Evolutionary conservation across 805 yeast species (phyloP), one percentile per base, ranked within the genome.

Genomic region (Sugiyamaella qingdaonensis): DNA sequence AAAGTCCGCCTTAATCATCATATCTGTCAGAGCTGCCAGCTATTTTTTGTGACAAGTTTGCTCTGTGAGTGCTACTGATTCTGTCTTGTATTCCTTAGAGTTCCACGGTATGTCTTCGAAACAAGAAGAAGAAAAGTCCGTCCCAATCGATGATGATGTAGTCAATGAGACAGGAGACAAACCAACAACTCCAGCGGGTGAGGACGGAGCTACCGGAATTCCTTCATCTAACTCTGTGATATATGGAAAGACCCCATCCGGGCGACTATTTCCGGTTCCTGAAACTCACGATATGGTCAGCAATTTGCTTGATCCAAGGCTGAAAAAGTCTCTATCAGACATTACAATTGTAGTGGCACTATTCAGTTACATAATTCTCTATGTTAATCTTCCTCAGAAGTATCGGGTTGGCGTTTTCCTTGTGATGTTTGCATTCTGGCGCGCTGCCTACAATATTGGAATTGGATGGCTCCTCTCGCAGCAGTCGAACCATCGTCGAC

Each of bases 241-340:
- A 19, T 51, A 36, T 19, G 71, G 71, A 5, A 57, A 58, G 18
- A 62, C 68, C 32, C 68, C 71, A 18, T 65, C 64, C 31, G 71
- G 71, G 10, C 58, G 61, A 29, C 57, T 62, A 14, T 71, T 71
- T 49, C 57, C 49, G 10, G 75, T 71, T 4, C 86, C 87, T 1
- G 77, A 78, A 59, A 88, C 95, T 31, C 85, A 84, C 62, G 95
- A 88, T 64, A 87, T 88, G 94, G 85, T 88, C 33, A 76, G 88
- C 57, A 84, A 92, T 1, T 71, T 88, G 48, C 82, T 88, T 61
- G 92, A 88, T 69, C 94, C 95, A 2, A 78, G 84, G 0, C 68
- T 86, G 49, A 76, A 78, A 49, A 88, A 88, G 64, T 83, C 91
- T 0, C 68, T 78, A 49, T 75, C 82, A 46, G 96, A 88, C 64